Evolutionary conservation across 2,329 filamentous ascomycete species (phyloP).

Genomic region (Pseudogymnoascus sp.): DNA sequence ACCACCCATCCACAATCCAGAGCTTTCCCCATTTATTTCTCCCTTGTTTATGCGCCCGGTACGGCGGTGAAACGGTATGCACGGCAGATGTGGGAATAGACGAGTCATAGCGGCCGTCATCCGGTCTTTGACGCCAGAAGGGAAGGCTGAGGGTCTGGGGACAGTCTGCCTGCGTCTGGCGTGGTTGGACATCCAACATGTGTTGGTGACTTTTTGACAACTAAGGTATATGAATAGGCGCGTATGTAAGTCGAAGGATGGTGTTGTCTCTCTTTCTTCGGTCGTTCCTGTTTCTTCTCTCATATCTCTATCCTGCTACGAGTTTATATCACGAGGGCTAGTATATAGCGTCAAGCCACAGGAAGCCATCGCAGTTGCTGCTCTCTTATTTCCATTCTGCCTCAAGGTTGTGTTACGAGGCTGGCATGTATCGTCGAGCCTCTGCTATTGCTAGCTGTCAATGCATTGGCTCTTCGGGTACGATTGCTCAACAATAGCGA

Average conservation of each 20-base stretch:
- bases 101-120: background rate
- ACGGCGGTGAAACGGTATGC: background rate
- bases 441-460: background rate
- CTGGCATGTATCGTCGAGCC: background rate
- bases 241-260: conserved; percentile 1
- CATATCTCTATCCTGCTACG: background rate
- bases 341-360: background rate
- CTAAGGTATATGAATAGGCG: background rate
- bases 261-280: background rate
- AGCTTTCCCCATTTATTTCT: background rate
- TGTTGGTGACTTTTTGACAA: background rate
- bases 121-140: background rate
- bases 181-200: conserved; percentile 3
- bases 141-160: background rate
- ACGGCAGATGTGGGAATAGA: background rate
- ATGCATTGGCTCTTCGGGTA: conserved; percentile 4
- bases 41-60: background rate
- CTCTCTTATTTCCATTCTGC: background rate
- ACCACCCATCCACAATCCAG: background rate
- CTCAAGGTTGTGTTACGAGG: background rate
- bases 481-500: background rate
- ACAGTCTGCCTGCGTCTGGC: background rate
- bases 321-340: background rate
- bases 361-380: background rate
- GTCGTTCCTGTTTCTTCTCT: background rate